Conservation (phyloP, 73 alveolate species). For the Paraurostyla sp. region DNA sequence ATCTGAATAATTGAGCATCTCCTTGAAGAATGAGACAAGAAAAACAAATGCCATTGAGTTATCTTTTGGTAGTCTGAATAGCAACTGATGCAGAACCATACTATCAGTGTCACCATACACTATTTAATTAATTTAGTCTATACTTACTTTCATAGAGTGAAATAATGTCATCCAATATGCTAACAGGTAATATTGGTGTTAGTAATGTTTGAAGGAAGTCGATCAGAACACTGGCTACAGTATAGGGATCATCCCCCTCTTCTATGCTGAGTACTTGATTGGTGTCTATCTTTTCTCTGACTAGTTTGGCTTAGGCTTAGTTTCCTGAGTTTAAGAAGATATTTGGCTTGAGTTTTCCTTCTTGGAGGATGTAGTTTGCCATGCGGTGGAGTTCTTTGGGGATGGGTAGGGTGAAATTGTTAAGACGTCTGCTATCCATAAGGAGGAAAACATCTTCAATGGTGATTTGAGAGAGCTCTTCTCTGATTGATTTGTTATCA, state of each 20-base stretch:
- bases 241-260: constrained; percentile 41
- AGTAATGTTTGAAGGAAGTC: constrained; percentile 21
- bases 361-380: constrained; percentile 5
- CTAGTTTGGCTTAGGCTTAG: background rate
- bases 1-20: constrained; percentile 51
- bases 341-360: constrained; percentile 37
- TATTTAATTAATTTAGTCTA: background rate
- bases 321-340: constrained; percentile 55
- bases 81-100: constrained; percentile 1
- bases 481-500: constrained; percentile 5
- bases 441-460: constrained; percentile 12
- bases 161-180: constrained; percentile 29
- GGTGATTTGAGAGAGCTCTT: background rate
- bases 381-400: constrained; percentile 43
- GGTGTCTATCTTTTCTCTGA: constrained; percentile 60
- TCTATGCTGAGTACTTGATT: background rate
- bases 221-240: constrained; percentile 50
- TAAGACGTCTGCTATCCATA: background rate
- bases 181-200: constrained; percentile 30
- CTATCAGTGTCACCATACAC: constrained; percentile 50
- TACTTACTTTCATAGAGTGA: constrained; percentile 30
- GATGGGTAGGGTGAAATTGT: constrained; percentile 9
- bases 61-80: constrained; percentile 38
- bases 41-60: constrained; percentile 51
- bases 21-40: constrained; percentile 49